Evolutionary conservation across 192 early-diverging fungal genomes (phyloP), one percentile per base, ranked within the genome.

Genomic region (Mortierella claussenii): DNA sequence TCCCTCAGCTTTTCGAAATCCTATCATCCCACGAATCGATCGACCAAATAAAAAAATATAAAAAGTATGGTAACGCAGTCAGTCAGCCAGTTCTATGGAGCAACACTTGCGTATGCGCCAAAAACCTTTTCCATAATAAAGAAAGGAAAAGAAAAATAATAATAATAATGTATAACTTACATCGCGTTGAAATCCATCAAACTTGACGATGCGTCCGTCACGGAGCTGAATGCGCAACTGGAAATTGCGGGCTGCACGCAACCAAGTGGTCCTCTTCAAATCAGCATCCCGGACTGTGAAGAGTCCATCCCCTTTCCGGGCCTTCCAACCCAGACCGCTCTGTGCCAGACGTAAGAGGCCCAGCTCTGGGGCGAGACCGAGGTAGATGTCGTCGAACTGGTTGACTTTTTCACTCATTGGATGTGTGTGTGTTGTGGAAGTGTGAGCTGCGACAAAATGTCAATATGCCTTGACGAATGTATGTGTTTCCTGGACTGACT

Each of bases 151-250:
- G 4, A 0, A 55, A 56, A 56, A 13, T 48, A 58, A 8, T 37
- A 34, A n/a, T 55, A 1, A 7, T 34, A 30, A 40, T 23, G 13
- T 12, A 10, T 34, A 24, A 36, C 68, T 60, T 82, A 91, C 93
- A 61, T 95, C 93, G 49, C 80, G 79, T 13, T 82, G 80, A 62
- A 99, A 96, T 17, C 94, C 94, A 83, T 97, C 96, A 81, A 99
- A 95, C 81, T 93, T 96, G 50, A 87, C 80, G 32, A 93, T 80
- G 3, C 71, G 82, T 20, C 91, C 92, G 66, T 92, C 91, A 36
- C 91, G 92, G 30, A 88, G 79, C 45, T 85, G 82, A 48, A 99
- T 83, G 32, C 93, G 83, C 45, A 97, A 81, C 59, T 95, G 89
- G 69, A 90, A 96, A 32, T 93, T 92, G 54, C 94, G 88, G 13